These are phyloP conservation scores for Primulina eburnea DNA, from an alignment of 257 asterid species.

Conservation along the genomic window DNA sequence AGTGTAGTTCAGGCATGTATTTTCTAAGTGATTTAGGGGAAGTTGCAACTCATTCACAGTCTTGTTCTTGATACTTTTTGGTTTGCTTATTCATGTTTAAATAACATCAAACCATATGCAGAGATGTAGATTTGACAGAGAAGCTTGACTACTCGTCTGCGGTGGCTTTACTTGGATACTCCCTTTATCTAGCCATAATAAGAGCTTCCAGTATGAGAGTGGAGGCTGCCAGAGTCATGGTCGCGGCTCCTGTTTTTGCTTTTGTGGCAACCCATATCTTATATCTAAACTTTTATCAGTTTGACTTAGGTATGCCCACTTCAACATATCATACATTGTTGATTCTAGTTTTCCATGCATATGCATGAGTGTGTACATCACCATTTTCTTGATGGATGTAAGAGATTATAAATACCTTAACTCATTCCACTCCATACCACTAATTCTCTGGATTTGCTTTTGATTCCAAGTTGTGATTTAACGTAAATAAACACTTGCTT, in stretches of 20 bases:
- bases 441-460: neutral
- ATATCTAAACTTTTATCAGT: conserved; percentile 61
- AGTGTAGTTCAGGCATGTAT: neutral
- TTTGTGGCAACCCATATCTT: conserved; percentile 71
- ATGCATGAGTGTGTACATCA: neutral
- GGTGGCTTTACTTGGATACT: conserved; percentile 69
- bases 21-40: neutral
- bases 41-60: neutral
- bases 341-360: neutral
- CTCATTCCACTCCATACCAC: neutral
- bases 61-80: neutral
- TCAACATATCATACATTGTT: conserved; percentile 7
- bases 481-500: neutral
- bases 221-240: conserved; percentile 90
- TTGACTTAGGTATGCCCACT: conserved; percentile 58
- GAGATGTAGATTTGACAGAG: conserved; percentile 81
- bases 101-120: conserved; percentile 35
- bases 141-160: conserved; percentile 77
- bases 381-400: neutral
- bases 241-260: conserved; percentile 77
- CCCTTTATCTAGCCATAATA: conserved; percentile 62
- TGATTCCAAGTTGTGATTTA: neutral
- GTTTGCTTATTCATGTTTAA: conserved; percentile 18
- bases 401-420: too few species aligned
- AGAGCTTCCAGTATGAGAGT: conserved; percentile 55